phyloP scores from a whole-genome alignment of 2,329 filamentous ascomycete species.

The Plectosphaerella plurivora region DNA sequence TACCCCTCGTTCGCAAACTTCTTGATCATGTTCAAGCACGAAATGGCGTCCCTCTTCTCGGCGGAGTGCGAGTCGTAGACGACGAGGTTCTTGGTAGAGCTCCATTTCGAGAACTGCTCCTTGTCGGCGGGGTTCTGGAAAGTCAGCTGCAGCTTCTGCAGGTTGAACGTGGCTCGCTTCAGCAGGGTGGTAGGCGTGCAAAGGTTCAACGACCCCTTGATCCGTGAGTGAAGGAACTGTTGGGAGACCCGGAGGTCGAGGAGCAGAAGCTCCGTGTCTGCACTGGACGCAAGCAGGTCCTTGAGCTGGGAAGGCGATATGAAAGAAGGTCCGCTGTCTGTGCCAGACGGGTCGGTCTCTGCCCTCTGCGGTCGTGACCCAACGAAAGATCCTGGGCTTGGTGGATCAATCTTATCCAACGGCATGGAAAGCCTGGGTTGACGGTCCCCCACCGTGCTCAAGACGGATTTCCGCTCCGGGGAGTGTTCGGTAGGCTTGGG shows the following conservation, averaged over 20 bases:
- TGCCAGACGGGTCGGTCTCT: constrained; percentile 47
- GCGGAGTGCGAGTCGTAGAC: constrained; percentile 80
- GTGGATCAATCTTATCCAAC: constrained; percentile 38
- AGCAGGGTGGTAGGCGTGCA: constrained; percentile 93
- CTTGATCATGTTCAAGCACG: constrained; percentile 82
- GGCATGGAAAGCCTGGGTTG: constrained; percentile 53
- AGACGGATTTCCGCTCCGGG: constrained; percentile 24
- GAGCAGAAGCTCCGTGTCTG: constrained; percentile 52
- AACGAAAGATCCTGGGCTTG: constrained; percentile 20
- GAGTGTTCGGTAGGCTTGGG: constrained; percentile 26
- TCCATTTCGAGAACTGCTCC: constrained; percentile 73
- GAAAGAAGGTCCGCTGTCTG: constrained; percentile 45
- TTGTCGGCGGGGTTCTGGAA: constrained; percentile 71
- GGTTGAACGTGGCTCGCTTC: constrained; percentile 85
- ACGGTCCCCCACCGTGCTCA: constrained; percentile 42
- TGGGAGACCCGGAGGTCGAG: constrained; percentile 85
- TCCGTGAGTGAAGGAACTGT: constrained; percentile 70
- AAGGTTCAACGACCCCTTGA: constrained; percentile 79
- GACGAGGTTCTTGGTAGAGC: constrained; percentile 67
- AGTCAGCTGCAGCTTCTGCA: constrained; percentile 81
- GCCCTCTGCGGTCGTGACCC: constrained; percentile 25
- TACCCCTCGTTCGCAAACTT: constrained; percentile 89
- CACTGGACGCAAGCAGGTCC: constrained; percentile 44
- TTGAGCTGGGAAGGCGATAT: constrained; percentile 51
- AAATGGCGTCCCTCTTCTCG: constrained; percentile 73